phyloP scores from a whole-genome alignment of 352 stramenopile genomes.

The Phytophthora idaei region DNA sequence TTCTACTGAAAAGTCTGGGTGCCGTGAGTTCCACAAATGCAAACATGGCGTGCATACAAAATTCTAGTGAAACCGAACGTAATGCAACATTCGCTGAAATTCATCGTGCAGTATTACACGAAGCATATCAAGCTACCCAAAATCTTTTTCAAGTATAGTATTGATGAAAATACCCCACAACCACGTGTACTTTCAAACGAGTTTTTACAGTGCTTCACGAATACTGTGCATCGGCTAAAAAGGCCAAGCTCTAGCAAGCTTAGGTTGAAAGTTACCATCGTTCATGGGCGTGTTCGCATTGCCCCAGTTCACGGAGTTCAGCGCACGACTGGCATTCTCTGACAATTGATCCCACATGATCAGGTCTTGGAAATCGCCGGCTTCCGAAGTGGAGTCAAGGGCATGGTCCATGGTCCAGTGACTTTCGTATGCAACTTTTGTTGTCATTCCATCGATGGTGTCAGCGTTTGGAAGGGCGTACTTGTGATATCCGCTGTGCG shows the following conservation, averaged over 20 bases:
- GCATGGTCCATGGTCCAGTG: constrained; percentile 8
- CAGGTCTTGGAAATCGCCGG: constrained; percentile 19
- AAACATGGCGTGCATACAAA: too few species aligned
- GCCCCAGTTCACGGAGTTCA: constrained; percentile 18
- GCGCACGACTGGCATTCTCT: constrained; percentile 15
- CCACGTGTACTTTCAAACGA: too few species aligned
- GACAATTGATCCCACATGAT: constrained; percentile 32
- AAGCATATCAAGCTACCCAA: too few species aligned
- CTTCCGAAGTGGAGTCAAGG: constrained; percentile 3
- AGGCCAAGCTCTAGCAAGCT: constrained; percentile 17
- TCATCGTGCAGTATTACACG: too few species aligned
- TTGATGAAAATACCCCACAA: too few species aligned
- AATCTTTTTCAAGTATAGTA: too few species aligned
- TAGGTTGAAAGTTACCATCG: constrained; percentile 16
- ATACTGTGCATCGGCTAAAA: neutral
- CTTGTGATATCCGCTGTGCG: constrained; percentile 8
- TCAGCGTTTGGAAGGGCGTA: constrained; percentile 6
- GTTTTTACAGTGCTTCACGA: too few species aligned
- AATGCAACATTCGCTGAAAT: too few species aligned
- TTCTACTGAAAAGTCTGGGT: too few species aligned
- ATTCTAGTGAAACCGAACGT: too few species aligned
- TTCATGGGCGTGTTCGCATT: constrained; percentile 18
- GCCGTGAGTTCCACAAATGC: too few species aligned
- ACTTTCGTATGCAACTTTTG: constrained; percentile 21
- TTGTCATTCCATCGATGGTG: constrained; percentile 11